Evolutionary conservation across 2,329 filamentous ascomycete genomes (phyloP), one percentile per base, ranked within the genome.

Genomic region (Pseudogymnoascus sp.): DNA sequence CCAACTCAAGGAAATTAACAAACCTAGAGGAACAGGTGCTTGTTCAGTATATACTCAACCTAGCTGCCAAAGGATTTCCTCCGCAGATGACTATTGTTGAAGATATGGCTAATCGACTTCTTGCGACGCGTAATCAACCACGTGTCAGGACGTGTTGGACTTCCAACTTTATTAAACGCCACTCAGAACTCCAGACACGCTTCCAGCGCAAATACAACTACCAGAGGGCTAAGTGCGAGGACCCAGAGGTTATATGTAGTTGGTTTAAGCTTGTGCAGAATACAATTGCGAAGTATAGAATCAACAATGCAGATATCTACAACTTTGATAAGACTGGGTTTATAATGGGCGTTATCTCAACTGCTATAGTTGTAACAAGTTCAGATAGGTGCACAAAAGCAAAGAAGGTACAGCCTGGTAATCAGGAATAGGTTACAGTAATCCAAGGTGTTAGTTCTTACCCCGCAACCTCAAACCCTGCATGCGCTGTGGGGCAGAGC

Each of bases 251-350:
- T 39, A 65, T 65, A 54, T 8, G 35, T n/a, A 50, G 14, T 9
- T 67, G 57, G 65, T 67, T 66, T 59, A 9, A 18, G 6, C 59
- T 65, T 47, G n/a, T 47, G 4, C 18, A 20, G 6, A 47, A 47
- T 14, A 47, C 14, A 47, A 18, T 47, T 47, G 4, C n/a, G 7
- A 64, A 66, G 62, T 67, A 66, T 41, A 35, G 62, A 6, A 58
- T 67, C 54, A 28, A 57, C 4, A 62, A 66, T n/a, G 41, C 47
- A 12, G 62, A 67, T 59, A 62, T 65, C 57, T 66, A 66, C 41
- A 66, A 65, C 62, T 67, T 68, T 34, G 63, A 69, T 54, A 62
- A 70, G 22, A 65, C 61, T 16, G 63, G 67, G 32, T 68, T 70
- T 62, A 34, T 63, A 43, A 66, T 69, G 30, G 63, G 66, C 20